These are phyloP conservation scores for Zea luxurians DNA, from an alignment of 176 grass and related monocot genomes.

Conservation along the genomic window DNA sequence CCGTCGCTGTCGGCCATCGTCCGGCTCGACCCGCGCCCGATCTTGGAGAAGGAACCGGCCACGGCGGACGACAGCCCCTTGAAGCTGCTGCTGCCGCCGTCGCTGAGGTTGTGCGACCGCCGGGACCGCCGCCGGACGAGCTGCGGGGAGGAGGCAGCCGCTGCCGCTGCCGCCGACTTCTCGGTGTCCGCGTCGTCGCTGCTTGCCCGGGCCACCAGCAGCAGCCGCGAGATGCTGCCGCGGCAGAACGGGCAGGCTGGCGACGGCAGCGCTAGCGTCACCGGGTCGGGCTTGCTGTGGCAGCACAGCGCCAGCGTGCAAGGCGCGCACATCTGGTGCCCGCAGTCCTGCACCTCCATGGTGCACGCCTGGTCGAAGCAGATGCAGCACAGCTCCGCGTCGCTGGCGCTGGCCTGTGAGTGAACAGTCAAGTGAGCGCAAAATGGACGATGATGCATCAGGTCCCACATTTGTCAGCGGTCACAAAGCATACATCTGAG, in stretches of 20 bases:
- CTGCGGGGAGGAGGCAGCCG: constrained; percentile 32
- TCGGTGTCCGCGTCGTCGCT: background rate
- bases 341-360: constrained; percentile 79
- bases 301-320: constrained; percentile 91
- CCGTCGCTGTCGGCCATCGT: constrained; percentile 1
- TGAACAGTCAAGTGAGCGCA: too few relatives aligned
- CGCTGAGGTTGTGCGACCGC: constrained; percentile 58
- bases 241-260: constrained; percentile 94
- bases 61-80: constrained; percentile 68
- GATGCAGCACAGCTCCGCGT: constrained; percentile 78
- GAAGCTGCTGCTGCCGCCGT: constrained; percentile 76
- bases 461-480: too few relatives aligned
- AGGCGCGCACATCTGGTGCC: constrained; percentile 90
- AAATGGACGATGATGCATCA: too few relatives aligned
- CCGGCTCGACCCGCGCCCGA: constrained; percentile 58
- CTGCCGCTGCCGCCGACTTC: background rate
- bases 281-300: constrained; percentile 80
- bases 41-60: constrained; percentile 49
- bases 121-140: constrained; percentile 45
- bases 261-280: constrained; percentile 38
- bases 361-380: constrained; percentile 95
- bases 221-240: constrained; percentile 66
- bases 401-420: constrained; percentile 60
- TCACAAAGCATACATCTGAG: constrained; percentile 53
- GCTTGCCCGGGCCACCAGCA: constrained; percentile 56